Conservation (phyloP, 1,139 yeast species). For the Pichia sp. region DNA sequence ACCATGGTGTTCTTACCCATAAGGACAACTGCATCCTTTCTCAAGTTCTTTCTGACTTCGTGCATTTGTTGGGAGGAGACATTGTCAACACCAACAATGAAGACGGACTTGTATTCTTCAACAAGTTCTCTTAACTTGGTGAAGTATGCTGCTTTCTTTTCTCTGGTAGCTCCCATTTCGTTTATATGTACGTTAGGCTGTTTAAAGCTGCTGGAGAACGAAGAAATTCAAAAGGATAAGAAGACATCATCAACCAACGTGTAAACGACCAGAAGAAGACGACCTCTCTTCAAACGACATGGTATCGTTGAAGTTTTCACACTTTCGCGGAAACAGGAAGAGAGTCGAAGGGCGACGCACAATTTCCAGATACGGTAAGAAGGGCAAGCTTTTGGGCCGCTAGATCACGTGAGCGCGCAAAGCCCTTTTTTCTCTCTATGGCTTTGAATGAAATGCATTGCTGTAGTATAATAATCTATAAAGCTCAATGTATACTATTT, state of each 20-base stretch:
- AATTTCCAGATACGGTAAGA: not conserved
- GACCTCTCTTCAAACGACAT: not conserved
- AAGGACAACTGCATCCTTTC: constrained; percentile 90
- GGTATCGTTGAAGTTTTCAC: no score
- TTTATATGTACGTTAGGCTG: constrained; percentile 85
- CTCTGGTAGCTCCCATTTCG: constrained; percentile 99
- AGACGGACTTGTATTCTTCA: constrained; percentile 96
- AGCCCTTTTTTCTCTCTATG: not conserved
- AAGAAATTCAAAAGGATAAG: not conserved
- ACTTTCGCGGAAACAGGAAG: not conserved
- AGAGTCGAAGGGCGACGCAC: not conserved
- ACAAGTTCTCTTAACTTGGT: constrained; percentile 89
- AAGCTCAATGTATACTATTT: no score
- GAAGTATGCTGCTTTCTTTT: constrained; percentile 94
- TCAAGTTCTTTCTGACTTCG: constrained; percentile 95
- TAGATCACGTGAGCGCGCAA: not conserved
- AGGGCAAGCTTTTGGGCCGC: no score
- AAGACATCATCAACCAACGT: not conserved
- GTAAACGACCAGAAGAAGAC: not conserved
- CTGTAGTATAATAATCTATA: no score
- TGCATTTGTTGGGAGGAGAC: constrained; percentile 99
- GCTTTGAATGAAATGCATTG: no score
- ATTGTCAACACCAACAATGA: constrained; percentile 99
- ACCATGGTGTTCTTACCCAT: constrained; percentile 99
- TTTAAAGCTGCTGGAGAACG: constrained; percentile 54